A percentile compares a stretch with the other conserved stretches of the same genome.
phyloP scores from a whole-genome alignment of 805 yeast genomes.

The Saccharomyces kudriavzevii region DNA sequence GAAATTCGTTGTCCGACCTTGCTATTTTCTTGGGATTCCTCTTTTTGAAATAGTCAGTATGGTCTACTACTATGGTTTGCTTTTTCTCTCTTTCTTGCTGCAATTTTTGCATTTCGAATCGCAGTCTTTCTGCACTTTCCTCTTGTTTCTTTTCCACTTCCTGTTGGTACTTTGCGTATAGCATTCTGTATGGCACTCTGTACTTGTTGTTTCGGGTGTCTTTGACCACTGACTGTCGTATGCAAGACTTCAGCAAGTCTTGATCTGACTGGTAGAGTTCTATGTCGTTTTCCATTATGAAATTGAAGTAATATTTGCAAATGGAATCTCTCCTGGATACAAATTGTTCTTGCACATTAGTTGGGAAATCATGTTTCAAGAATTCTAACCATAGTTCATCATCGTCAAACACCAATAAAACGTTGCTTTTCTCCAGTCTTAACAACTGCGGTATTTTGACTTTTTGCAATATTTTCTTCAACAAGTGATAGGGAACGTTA shows the following conservation, averaged over 20 bases:
- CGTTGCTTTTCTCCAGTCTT: slow-evolving; percentile 28
- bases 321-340: slow-evolving; percentile 22
- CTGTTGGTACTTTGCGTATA: slow-evolving; percentile 28
- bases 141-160: slow-evolving; percentile 31
- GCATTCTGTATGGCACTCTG: slow-evolving; percentile 31
- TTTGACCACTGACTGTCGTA: slow-evolving; percentile 13
- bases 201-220: slow-evolving; percentile 22
- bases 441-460: slow-evolving; percentile 28
- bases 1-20: slow-evolving; percentile 3
- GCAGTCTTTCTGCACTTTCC: slow-evolving; percentile 29
- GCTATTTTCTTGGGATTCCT: slow-evolving; percentile 4
- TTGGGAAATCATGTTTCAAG: slow-evolving; percentile 30
- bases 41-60: slow-evolving; percentile 12
- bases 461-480: slow-evolving; percentile 24
- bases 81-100: slow-evolving; percentile 29
- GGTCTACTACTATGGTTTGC: slow-evolving; percentile 22
- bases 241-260: slow-evolving; percentile 10
- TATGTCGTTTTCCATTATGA: slow-evolving; percentile 10
- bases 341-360: slow-evolving; percentile 27
- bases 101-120: slow-evolving; percentile 25
- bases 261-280: slow-evolving; percentile 4
- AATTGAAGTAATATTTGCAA: slow-evolving; percentile 13
- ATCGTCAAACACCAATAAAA: slow-evolving; percentile 32
- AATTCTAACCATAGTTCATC: slow-evolving; percentile 31
- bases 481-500: slow-evolving; percentile 28